These are phyloP conservation scores for Byssoonygena ceratinophila DNA, from an alignment of 2,329 filamentous ascomycete genomes.

Conservation along the genomic window DNA sequence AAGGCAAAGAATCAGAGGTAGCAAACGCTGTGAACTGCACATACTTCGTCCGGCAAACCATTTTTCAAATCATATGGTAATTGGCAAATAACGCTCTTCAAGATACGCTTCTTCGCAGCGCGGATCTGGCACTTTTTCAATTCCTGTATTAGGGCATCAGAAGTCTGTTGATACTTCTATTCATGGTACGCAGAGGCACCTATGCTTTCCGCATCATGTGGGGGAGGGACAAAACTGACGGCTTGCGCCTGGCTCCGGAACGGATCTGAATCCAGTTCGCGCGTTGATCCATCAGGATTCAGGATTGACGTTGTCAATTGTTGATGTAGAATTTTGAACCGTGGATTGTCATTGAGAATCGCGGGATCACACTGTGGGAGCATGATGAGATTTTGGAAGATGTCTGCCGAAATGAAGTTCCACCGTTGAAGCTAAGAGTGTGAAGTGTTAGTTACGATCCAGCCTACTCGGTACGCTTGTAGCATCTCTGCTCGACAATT, in stretches of 20 bases:
- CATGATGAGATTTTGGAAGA: slow-evolving; percentile 26
- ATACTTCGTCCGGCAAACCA: slow-evolving; percentile 28
- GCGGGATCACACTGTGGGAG: slow-evolving; percentile 34
- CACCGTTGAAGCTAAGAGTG: too few relatives aligned
- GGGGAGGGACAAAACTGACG: slow-evolving; percentile 22
- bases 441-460: too few relatives aligned
- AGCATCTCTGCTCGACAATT: too few relatives aligned
- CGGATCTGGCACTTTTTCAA: slow-evolving; percentile 27
- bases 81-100: slow-evolving; percentile 25
- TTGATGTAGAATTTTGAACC: slow-evolving; percentile 35
- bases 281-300: slow-evolving; percentile 34
- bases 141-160: slow-evolving; percentile 22
- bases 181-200: too few relatives aligned
- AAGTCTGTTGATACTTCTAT: too few relatives aligned
- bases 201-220: too few relatives aligned
- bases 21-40: slow-evolving; percentile 3
- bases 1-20: neutral
- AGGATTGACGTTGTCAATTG: slow-evolving; percentile 31
- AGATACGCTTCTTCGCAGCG: slow-evolving; percentile 27
- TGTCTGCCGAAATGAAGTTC: neutral
- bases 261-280: slow-evolving; percentile 24
- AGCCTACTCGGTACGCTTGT: too few relatives aligned
- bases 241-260: slow-evolving; percentile 24
- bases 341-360: slow-evolving; percentile 33
- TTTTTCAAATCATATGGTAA: slow-evolving; percentile 28